Conservation (phyloP, 1,284 basidiomycete species). For the Puccinia sorghi region DNA sequence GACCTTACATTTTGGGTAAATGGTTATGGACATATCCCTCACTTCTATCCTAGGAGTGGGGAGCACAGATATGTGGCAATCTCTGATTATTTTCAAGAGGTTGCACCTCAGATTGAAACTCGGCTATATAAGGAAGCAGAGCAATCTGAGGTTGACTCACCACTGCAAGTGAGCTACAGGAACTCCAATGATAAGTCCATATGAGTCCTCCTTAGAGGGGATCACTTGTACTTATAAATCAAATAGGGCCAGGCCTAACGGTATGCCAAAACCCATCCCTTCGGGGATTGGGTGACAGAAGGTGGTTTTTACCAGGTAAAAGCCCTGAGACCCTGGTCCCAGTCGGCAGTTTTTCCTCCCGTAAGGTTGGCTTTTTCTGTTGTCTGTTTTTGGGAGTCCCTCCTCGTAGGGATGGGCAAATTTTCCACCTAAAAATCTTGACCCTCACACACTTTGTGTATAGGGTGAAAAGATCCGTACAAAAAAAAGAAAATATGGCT, state of each 20-base stretch:
- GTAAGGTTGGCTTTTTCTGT: background rate
- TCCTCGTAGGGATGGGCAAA: background rate
- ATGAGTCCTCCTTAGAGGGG: too few species aligned
- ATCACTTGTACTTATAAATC: too few species aligned
- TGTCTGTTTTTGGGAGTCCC: conserved; percentile 4
- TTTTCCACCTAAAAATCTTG: conserved; percentile 11
- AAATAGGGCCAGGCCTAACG: too few species aligned
- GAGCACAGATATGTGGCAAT: background rate
- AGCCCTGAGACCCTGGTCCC: background rate
- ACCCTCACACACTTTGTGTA: too few species aligned
- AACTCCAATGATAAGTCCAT: too few species aligned
- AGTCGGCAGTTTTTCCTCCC: background rate
- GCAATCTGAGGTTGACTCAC: too few species aligned
- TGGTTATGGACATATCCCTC: background rate
- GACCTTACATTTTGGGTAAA: background rate
- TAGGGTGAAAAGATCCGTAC: too few species aligned
- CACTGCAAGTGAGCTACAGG: too few species aligned
- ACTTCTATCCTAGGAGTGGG: background rate
- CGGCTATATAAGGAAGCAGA: background rate
- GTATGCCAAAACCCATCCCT: too few species aligned
- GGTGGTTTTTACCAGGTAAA: background rate
- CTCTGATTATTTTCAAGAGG: background rate
- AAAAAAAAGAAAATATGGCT: too few species aligned
- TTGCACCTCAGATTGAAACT: background rate
- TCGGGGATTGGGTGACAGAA: too few species aligned